These are phyloP conservation scores for Lithospermum erythrorhizon DNA, from an alignment of 257 asterid genomes.

Conservation along the genomic window DNA sequence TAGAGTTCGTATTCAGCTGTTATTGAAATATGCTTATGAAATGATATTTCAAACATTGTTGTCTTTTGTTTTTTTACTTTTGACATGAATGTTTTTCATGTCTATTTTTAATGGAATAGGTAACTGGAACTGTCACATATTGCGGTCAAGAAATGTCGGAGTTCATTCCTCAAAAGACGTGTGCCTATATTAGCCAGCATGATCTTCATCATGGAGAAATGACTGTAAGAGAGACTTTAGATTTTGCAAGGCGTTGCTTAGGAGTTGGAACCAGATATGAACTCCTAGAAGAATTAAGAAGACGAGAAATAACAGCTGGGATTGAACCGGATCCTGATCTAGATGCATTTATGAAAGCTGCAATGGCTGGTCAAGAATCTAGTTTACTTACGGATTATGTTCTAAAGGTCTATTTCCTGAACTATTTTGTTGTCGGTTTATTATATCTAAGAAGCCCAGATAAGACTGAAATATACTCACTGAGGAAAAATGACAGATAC, in stretches of 20 bases:
- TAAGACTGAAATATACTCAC: background rate
- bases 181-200: slow-evolving; percentile 86
- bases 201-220: slow-evolving; percentile 89
- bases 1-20: slow-evolving; percentile 26
- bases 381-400: slow-evolving; percentile 75
- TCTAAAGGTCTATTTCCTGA: slow-evolving; percentile 46
- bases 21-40: background rate
- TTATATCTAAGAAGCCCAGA: background rate
- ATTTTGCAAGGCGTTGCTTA: slow-evolving; percentile 83
- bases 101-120: slow-evolving; percentile 21
- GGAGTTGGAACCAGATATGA: slow-evolving; percentile 90
- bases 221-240: slow-evolving; percentile 88
- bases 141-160: slow-evolving; percentile 80
- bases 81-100: background rate
- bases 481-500: slow-evolving; percentile 36
- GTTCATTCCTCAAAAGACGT: slow-evolving; percentile 73
- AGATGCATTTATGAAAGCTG: slow-evolving; percentile 71
- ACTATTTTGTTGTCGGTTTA: background rate
- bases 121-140: slow-evolving; percentile 58
- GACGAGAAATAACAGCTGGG: slow-evolving; percentile 46
- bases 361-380: slow-evolving; percentile 65
- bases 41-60: background rate
- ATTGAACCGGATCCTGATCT: slow-evolving; percentile 62
- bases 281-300: slow-evolving; percentile 48
- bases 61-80: background rate